These are phyloP conservation scores for Xylariaceae sp. DNA, from an alignment of 2,329 filamentous ascomycete genomes.

Conservation along the genomic window DNA sequence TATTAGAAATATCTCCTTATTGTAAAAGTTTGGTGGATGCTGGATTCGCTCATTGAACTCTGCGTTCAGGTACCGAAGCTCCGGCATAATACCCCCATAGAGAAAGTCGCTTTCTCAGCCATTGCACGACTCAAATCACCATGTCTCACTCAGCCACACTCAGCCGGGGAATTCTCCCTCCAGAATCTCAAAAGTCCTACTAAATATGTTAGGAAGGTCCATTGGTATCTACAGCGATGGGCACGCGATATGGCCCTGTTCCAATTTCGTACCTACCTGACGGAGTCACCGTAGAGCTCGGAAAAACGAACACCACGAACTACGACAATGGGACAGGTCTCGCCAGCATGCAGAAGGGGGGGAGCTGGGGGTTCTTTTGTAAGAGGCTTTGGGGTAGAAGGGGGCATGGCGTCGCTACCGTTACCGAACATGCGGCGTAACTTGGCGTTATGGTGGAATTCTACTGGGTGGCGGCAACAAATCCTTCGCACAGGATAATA, in stretches of 20 bases:
- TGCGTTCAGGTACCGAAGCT: neutral
- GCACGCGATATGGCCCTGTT: conserved; percentile 30
- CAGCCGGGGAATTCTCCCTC: conserved; percentile 11
- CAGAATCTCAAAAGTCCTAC: conserved; percentile 1
- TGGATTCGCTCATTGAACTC: neutral
- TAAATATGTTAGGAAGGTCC: neutral
- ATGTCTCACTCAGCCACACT: neutral
- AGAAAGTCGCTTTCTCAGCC: neutral
- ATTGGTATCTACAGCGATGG: conserved; percentile 30
- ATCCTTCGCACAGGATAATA: conserved; percentile 34
- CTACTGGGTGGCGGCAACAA: conserved; percentile 34
- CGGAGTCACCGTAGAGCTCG: conserved; percentile 33
- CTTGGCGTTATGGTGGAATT: conserved; percentile 36
- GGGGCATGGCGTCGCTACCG: conserved; percentile 30
- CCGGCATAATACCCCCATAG: neutral
- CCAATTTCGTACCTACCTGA: conserved; percentile 29
- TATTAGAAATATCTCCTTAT: neutral
- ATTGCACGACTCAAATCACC: neutral
- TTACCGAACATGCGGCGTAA: conserved; percentile 31
- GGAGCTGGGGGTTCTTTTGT: conserved; percentile 34
- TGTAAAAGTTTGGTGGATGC: neutral
- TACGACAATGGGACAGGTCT: conserved; percentile 35
- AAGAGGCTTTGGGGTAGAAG: conserved; percentile 25
- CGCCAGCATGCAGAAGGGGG: conserved; percentile 36
- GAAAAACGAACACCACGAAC: conserved; percentile 35